A percentile compares a stretch with the other conserved stretches of the same genome.
These are phyloP conservation scores for Luffa acutangula DNA, from an alignment of 306 rosid species.

Conservation along the genomic window DNA sequence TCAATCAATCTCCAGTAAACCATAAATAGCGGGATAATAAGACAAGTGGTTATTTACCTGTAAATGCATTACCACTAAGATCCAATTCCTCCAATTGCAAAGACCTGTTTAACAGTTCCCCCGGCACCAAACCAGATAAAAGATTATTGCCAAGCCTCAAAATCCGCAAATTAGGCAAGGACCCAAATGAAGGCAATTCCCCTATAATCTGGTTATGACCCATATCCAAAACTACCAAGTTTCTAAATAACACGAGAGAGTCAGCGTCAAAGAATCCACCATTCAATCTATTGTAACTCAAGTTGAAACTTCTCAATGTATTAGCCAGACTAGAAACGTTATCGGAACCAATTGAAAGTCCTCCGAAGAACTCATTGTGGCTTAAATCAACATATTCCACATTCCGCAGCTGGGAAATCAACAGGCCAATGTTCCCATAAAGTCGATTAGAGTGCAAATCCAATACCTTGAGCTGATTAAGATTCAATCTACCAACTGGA, in stretches of 20 bases:
- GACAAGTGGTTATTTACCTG: constrained; percentile 37
- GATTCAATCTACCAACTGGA: constrained; percentile 47
- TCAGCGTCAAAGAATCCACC: constrained; percentile 50
- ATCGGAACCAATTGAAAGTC: constrained; percentile 25
- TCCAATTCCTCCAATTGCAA: constrained; percentile 57
- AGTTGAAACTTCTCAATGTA: constrained; percentile 40
- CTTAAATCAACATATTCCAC: constrained; percentile 79
- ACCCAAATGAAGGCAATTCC: constrained; percentile 59
- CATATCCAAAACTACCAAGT: constrained; percentile 66
- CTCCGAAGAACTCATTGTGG: constrained; percentile 54
- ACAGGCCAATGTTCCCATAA: constrained; percentile 48
- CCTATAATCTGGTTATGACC: constrained; percentile 51
- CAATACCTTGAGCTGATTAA: constrained; percentile 69
- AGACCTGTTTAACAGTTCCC: constrained; percentile 45
- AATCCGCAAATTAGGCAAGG: constrained; percentile 41
- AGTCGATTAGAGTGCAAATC: constrained; percentile 67
- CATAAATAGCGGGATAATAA: not conserved
- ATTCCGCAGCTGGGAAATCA: constrained; percentile 41
- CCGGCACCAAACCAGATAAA: constrained; percentile 52
- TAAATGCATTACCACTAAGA: constrained; percentile 77
- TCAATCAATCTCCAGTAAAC: not conserved
- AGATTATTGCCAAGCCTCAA: constrained; percentile 46
- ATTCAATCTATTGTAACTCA: constrained; percentile 44
- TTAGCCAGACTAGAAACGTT: constrained; percentile 62
- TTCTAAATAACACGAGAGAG: constrained; percentile 42